A percentile compares a stretch with the other conserved stretches of the same genome.
Evolutionary conservation across 2,329 filamentous ascomycete species (phyloP).

Genomic region (Clarireedia sp.): DNA sequence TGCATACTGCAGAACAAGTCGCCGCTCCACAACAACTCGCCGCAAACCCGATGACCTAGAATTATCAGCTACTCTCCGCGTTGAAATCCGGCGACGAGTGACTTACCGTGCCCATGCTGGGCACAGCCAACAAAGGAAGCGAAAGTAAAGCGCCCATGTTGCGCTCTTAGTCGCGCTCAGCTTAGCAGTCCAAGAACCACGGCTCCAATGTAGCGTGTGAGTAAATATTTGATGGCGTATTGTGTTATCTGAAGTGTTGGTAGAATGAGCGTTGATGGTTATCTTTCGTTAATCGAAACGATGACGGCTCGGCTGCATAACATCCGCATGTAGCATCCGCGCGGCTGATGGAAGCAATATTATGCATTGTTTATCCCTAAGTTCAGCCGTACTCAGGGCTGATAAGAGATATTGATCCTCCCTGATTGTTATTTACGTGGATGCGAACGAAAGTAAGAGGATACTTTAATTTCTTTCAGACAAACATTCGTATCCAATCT

Average conservation of each 20-base stretch:
- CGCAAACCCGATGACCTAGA: constrained; percentile 64
- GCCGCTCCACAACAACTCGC: constrained; percentile 95
- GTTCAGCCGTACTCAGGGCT: background rate
- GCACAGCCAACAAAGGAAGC: constrained; percentile 79
- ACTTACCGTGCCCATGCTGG: constrained; percentile 77
- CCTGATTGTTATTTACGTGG: constrained; percentile 4
- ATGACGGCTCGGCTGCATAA: background rate
- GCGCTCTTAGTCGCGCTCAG: background rate
- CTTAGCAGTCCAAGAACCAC: background rate
- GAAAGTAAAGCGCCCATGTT: constrained; percentile 87
- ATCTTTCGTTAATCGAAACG: background rate
- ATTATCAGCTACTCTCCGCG: constrained; percentile 15
- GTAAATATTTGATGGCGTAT: background rate
- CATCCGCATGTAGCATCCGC: constrained; percentile 4
- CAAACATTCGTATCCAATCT: background rate
- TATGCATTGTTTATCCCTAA: background rate
- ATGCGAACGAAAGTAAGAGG: constrained; percentile 5
- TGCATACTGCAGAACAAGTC: constrained; percentile 92
- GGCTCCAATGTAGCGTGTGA: background rate
- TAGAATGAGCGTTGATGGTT: background rate
- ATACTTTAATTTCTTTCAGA: constrained; percentile 10
- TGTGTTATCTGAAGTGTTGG: background rate
- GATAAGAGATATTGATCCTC: constrained; percentile 1
- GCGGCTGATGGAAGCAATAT: constrained; percentile 10
- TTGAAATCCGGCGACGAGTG: background rate